Evolutionary conservation across 73 alveolate species (phyloP).

Genomic region (Tetrahymena elliotti): DNA sequence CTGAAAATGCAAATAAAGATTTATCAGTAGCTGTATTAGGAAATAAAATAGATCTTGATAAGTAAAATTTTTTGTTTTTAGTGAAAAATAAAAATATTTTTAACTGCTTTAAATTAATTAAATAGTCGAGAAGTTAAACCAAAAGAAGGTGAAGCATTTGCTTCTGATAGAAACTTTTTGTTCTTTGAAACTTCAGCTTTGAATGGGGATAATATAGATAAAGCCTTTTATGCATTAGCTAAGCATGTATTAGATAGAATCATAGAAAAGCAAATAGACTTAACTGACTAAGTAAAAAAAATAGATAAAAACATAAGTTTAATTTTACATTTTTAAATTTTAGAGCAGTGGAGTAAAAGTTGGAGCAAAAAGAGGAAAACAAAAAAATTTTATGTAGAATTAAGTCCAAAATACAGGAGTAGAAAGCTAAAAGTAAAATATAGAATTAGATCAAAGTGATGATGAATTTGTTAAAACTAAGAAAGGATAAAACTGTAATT

Average conservation of each 20-base stretch:
- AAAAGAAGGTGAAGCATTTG: conserved; percentile 9
- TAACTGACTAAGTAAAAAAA: neutral
- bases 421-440: neutral
- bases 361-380: neutral
- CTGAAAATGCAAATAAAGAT: conserved; percentile 34
- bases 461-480: neutral
- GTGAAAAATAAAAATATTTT: neutral
- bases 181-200: conserved; percentile 39
- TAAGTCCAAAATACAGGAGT: neutral
- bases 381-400: neutral
- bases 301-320: neutral
- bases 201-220: neutral
- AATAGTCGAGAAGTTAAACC: conserved; percentile 7
- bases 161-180: neutral
- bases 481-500: neutral
- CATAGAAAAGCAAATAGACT: neutral
- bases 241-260: neutral
- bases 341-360: conserved; percentile 1
- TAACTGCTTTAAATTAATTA: neutral
- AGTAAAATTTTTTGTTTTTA: neutral
- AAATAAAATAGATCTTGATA: conserved; percentile 38
- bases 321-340: neutral
- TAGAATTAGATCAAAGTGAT: neutral
- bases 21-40: conserved; percentile 34
- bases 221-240: neutral